Evolutionary conservation across 805 yeast genomes (phyloP).

Genomic region (Suhomyces prunicola): DNA sequence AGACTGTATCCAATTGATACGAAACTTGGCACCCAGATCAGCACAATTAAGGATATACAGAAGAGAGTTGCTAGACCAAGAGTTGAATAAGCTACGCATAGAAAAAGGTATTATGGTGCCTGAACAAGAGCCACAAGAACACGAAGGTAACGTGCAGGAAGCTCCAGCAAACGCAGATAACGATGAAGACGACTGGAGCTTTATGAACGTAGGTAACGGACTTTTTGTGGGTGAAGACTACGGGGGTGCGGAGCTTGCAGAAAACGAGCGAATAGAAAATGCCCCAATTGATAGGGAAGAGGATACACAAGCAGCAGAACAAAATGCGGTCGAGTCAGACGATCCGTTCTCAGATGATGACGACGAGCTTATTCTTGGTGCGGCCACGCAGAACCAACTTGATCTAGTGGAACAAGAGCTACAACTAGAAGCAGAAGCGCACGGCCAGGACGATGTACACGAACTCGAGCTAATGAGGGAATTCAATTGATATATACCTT

Average conservation of each 20-base stretch:
- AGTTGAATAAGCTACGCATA: conserved; percentile 20
- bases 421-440: neutral
- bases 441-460: conserved; percentile 17
- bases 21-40: conserved; percentile 45
- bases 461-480: conserved; percentile 39
- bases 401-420: neutral
- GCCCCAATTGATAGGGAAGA: neutral
- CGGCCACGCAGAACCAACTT: neutral
- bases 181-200: conserved; percentile 31
- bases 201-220: conserved; percentile 19
- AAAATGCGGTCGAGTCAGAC: conserved; percentile 6
- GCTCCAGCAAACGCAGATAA: conserved; percentile 2
- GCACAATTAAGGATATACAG: conserved; percentile 34
- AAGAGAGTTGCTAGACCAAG: conserved; percentile 22
- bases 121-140: neutral
- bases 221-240: conserved; percentile 14
- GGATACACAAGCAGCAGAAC: neutral
- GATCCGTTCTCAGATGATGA: conserved; percentile 24
- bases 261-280: neutral
- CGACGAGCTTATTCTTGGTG: conserved; percentile 11
- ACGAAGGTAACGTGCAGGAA: neutral
- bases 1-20: conserved; percentile 59
- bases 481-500: conserved; percentile 41
- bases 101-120: conserved; percentile 8
- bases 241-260: neutral